Percentiles rank a stretch among this genome's conserved stretches.
Evolutionary conservation across 257 asterid genomes (phyloP).

Genomic region (Jacaranda copaia): DNA sequence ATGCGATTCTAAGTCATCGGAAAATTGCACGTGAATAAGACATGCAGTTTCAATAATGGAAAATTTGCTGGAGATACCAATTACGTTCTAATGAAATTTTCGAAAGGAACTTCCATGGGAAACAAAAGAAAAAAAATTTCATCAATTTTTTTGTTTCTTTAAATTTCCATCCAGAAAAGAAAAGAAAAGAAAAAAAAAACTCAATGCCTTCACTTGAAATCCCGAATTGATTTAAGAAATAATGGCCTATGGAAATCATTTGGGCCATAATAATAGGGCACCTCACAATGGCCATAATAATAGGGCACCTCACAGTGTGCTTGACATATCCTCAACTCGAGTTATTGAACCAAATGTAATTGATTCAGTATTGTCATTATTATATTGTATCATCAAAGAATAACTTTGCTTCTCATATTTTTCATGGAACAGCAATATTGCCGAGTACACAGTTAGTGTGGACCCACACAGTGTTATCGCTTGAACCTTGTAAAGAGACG

Average conservation of each 20-base stretch:
- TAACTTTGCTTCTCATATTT: conserved; percentile 43
- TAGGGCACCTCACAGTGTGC: conserved; percentile 40
- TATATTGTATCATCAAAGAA: conserved; percentile 9
- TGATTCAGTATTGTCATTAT: background rate
- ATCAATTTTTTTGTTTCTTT: too few species aligned
- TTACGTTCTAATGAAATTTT: too few species aligned
- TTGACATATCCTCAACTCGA: conserved; percentile 38
- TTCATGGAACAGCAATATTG: conserved; percentile 15
- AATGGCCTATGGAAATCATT: conserved; percentile 37
- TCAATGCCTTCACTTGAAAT: too few species aligned
- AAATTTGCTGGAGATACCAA: too few species aligned
- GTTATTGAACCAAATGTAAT: conserved; percentile 39
- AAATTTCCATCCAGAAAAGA: too few species aligned
- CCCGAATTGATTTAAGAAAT: too few species aligned
- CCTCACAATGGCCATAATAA: conserved; percentile 42
- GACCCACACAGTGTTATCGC: conserved; percentile 34
- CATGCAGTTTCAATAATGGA: too few species aligned
- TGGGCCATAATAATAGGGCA: conserved; percentile 46
- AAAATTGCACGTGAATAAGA: too few species aligned
- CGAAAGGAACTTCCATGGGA: too few species aligned
- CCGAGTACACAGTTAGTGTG: conserved; percentile 23
- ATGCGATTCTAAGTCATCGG: too few species aligned
- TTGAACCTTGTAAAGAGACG: conserved; percentile 27
- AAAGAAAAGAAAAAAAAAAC: too few species aligned
- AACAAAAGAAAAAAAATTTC: too few species aligned